Conservation (phyloP, 371 early-diverging fungal species). For the Mortierella sp. region DNA sequence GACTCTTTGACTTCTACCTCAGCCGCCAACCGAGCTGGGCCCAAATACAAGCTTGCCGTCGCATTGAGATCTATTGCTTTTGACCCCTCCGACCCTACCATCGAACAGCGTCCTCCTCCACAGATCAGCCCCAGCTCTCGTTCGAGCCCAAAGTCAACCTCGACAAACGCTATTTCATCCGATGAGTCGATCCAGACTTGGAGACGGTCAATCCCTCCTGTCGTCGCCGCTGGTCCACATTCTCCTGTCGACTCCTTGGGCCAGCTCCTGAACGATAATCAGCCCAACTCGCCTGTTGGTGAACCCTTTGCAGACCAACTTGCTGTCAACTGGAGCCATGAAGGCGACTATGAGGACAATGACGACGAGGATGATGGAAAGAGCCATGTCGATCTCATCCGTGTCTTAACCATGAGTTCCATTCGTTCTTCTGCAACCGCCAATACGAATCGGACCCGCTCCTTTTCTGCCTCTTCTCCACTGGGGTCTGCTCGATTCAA, state of each 20-base stretch:
- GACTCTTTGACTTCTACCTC: background rate
- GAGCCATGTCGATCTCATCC: conserved; percentile 16
- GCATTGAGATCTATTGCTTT: background rate
- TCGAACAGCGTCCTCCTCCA: background rate
- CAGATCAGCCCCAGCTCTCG: background rate
- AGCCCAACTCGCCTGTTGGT: background rate
- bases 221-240: background rate
- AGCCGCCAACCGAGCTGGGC: background rate
- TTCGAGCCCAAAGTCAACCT: background rate
- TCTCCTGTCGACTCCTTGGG: background rate
- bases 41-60: background rate
- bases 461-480: background rate
- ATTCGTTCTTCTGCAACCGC: background rate
- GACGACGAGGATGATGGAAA: background rate
- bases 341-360: background rate
- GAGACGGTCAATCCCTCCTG: background rate
- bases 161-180: background rate
- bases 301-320: too few relatives aligned
- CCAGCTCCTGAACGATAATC: background rate
- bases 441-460: background rate
- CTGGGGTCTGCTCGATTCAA: background rate
- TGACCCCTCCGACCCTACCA: background rate
- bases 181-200: background rate
- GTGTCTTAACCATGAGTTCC: conserved; percentile 22
- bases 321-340: background rate